Conservation (phyloP, 179 eudicot species). For the Camellia oleifera region DNA sequence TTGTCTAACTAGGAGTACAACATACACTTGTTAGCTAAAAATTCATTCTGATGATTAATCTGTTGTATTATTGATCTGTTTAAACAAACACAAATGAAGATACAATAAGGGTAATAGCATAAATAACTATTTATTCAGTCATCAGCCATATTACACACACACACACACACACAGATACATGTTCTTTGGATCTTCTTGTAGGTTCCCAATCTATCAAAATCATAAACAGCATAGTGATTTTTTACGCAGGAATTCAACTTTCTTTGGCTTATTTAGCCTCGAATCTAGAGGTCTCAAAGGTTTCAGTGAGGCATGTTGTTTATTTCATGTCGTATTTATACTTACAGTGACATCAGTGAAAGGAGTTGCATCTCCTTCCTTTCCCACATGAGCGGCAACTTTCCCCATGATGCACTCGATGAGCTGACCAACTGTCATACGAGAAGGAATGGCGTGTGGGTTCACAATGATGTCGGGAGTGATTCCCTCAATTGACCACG, state of each 20-base stretch:
- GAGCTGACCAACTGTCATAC: conserved; percentile 97
- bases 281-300: background rate
- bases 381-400: conserved; percentile 94
- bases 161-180: background rate
- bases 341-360: conserved; percentile 95
- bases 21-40: background rate
- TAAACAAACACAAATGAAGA: too few relatives aligned
- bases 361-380: conserved; percentile 97
- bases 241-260: background rate
- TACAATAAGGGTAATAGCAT: too few relatives aligned
- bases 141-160: too few relatives aligned
- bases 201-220: background rate
- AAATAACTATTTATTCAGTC: too few relatives aligned
- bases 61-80: background rate
- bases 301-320: background rate
- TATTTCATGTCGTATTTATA: background rate
- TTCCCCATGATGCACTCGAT: conserved; percentile 98
- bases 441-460: conserved; percentile 97
- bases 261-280: background rate
- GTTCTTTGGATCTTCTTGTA: too few relatives aligned
- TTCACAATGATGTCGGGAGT: conserved; percentile 92
- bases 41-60: background rate
- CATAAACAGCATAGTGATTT: background rate
- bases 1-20: conserved; percentile 60
- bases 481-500: conserved; percentile 90